Evolutionary conservation across 1,284 basidiomycete genomes (phyloP).

Genomic region (Mrakiaceae sp.): DNA sequence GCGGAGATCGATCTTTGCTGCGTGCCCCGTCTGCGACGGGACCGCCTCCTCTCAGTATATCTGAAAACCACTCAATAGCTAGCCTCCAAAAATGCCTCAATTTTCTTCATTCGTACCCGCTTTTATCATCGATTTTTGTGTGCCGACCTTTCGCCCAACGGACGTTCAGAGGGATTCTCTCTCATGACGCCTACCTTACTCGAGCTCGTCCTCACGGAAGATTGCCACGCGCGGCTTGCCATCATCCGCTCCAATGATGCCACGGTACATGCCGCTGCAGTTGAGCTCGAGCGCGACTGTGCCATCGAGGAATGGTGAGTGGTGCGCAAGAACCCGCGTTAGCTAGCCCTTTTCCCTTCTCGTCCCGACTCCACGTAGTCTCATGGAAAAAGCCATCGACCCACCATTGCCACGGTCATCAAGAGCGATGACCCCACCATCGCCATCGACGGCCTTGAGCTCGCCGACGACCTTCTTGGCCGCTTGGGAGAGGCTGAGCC

Average conservation of each 20-base stretch:
- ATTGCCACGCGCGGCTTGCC: constrained; percentile 60
- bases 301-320: not conserved
- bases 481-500: constrained; percentile 48
- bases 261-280: constrained; percentile 67
- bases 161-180: no score
- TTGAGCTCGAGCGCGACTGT: constrained; percentile 58
- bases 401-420: constrained; percentile 52
- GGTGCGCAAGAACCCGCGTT: no score
- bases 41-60: no score
- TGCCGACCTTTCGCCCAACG: no score
- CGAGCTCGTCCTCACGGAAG: constrained; percentile 50
- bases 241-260: constrained; percentile 49
- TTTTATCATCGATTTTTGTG: no score
- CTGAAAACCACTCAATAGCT: no score
- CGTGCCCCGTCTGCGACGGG: no score
- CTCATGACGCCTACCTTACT: constrained; percentile 12
- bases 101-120: no score
- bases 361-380: not conserved
- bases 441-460: constrained; percentile 33
- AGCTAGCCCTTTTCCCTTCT: no score
- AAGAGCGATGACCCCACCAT: constrained; percentile 58
- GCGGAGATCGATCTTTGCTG: no score
- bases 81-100: no score
- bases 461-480: constrained; percentile 46
- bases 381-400: constrained; percentile 12